These are phyloP conservation scores for Aspergillus avenaceus DNA, from an alignment of 495 filamentous ascomycete genomes.

Conservation along the genomic window DNA sequence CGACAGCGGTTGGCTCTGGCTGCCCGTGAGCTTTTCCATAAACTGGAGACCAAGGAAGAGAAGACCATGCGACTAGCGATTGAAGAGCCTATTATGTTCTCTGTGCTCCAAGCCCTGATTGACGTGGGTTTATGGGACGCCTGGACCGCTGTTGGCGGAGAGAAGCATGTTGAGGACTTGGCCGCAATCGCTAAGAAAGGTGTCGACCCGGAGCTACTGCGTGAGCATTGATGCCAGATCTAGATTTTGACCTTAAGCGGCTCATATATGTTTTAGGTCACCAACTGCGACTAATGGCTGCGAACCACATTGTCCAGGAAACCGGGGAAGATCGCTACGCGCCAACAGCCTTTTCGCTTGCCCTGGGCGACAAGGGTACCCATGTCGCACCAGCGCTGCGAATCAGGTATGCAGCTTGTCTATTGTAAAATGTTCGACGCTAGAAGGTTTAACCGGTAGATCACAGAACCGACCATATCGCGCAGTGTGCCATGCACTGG, in stretches of 20 bases:
- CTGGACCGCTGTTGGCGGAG: constrained; percentile 20
- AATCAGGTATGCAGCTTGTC: constrained; percentile 25
- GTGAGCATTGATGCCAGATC: constrained; percentile 13
- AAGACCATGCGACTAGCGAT: not conserved
- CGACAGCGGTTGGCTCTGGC: not conserved
- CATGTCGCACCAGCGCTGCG: constrained; percentile 32
- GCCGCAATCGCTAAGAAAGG: constrained; percentile 14
- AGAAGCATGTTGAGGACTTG: constrained; percentile 22
- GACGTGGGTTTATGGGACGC: constrained; percentile 23
- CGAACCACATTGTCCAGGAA: constrained; percentile 35
- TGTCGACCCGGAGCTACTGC: constrained; percentile 23
- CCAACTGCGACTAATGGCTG: constrained; percentile 36
- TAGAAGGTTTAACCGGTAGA: too few relatives aligned
- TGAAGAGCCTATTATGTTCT: not conserved
- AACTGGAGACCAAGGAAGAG: not conserved
- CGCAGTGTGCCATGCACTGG: constrained; percentile 19
- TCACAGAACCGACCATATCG: constrained; percentile 29
- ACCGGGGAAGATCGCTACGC: constrained; percentile 27
- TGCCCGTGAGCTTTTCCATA: not conserved
- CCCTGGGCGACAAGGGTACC: constrained; percentile 30
- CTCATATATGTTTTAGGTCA: constrained; percentile 36
- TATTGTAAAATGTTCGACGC: too few relatives aligned
- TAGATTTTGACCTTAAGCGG: too few relatives aligned
- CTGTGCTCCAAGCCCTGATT: constrained; percentile 26
- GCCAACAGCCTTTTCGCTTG: constrained; percentile 32